Evolutionary conservation across 2,329 filamentous ascomycete species (phyloP), one percentile per base, ranked within the genome.

Genomic region (Beauveria asiatica): DNA sequence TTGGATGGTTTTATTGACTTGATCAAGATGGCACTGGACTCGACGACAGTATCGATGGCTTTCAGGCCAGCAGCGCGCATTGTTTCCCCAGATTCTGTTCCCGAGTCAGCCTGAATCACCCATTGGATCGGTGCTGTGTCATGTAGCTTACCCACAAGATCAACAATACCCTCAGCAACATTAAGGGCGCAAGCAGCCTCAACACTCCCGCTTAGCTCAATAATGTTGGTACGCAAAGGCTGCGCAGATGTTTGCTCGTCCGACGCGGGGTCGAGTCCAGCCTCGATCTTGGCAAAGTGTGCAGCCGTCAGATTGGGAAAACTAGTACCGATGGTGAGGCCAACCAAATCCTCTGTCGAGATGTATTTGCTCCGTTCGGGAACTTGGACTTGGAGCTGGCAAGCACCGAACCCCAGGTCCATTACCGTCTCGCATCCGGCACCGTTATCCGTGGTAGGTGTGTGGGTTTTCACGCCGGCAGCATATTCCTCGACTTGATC

Each of bases 321-420:
- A 78, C 93, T 97, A 44, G 94, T 97, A 61, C 93, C 92, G 58
- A 99, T 88, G 68, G 93, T 96, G 76, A 89, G 92, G 61, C 94
- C 94, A 63, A 99, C 82, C 51, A 99, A 79, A 70, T 97, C 86
- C 71, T 85, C 84, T 5, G 90, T 82, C 50, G 83, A 82, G 49
- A 73, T 75, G 69, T 94, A 86, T 58, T 77, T 70, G 57, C 94
- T 93, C 72, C 94, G 93, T 70, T 89, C 86, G 0, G 94, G 94
- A 1, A 96, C 92, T 75, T 99, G 94, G n/a, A 97, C 92, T 77
- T 97, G 93, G 67, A 99, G 81, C 76, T 89, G 93, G 80, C 94
- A 99, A 64, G 78, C 81, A 49, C 94, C 94, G 71, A 99, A 99
- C 39, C 87, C 90, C 19, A 99, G 82, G 67, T 97, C 90, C 76